phyloP scores from a whole-genome alignment of 2,329 filamentous ascomycete genomes.

The Colletotrichum lindemuthianum region DNA sequence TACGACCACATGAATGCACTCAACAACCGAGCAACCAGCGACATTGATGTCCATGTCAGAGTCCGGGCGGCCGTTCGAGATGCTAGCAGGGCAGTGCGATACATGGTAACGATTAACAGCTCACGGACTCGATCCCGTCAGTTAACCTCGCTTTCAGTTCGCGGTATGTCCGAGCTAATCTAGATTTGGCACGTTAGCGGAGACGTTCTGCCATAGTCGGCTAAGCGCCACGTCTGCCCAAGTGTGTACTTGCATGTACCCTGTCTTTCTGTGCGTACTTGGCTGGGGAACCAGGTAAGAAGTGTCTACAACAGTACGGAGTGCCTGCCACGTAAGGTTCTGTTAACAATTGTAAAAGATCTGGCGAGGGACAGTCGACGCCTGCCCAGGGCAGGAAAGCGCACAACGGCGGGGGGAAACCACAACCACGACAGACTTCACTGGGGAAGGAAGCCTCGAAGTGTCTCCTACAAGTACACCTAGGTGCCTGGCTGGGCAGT shows the following conservation, averaged over 20 bases:
- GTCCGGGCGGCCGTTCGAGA: conserved; percentile 12
- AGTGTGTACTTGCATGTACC: background rate
- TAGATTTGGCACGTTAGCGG: background rate
- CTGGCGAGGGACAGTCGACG: too few species aligned
- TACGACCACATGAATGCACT: background rate
- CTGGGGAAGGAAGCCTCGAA: too few species aligned
- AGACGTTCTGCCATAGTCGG: background rate
- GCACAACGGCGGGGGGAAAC: too few species aligned
- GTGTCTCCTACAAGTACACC: too few species aligned
- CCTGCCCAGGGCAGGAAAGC: too few species aligned
- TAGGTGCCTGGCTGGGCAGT: too few species aligned
- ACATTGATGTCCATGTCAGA: background rate
- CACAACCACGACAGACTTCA: too few species aligned
- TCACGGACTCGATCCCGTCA: conserved; percentile 4
- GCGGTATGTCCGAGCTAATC: conserved; percentile 7
- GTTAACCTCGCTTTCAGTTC: conserved; percentile 22
- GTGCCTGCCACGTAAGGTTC: too few species aligned
- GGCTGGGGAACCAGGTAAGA: conserved; percentile 16
- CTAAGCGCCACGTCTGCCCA: background rate
- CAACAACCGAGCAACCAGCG: background rate
- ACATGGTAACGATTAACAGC: too few species aligned
- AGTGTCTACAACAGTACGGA: background rate
- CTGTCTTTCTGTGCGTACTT: background rate
- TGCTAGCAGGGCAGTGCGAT: too few species aligned
- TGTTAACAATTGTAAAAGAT: too few species aligned